Evolutionary conservation across 345 rosid genomes (phyloP), one percentile per base, ranked within the genome.

Genomic region (Diplotaxis tenuifolia): DNA sequence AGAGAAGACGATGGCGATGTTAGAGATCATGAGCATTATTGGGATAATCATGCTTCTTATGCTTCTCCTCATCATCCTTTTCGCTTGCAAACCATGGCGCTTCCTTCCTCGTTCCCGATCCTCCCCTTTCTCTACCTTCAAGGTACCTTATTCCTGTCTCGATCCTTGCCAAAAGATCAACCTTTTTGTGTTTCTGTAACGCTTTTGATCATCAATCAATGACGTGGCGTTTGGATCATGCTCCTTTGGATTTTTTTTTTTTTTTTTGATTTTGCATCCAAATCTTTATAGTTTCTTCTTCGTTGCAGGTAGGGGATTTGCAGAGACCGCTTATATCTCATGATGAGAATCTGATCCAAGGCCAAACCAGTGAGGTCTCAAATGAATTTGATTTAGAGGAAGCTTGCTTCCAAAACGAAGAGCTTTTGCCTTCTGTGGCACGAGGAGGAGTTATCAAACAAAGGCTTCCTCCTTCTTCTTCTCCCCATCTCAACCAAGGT

Each of bases 21-120:
- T 53, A 21, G 58, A 53, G 28, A 53, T 18, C 11, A 40, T 53
- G 50, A 21, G 25, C 57, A 53, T 53, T 53, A 21, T 53, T 21
- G 58, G 28, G 8, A 53, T 11, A 21, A 21, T 53, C n/a, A 53
- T 53, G 28, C n/a, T 21, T 4, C 58, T 53, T 20, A 10, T 53
- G 79, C 76, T 91, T 50, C 62, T 92, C 77, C 72, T 91, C 80
- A 57, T 87, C 83, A 28, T 90, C 86, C 69, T 92, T 75, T 25
- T 87, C 73, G 91, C 85, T 84, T 92, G 91, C 78, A 85, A 84
- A 69, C 99, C 97, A 77, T 95, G 99, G 97, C 99, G 96, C 18
- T 85, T 72, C 82, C 68, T 87, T 75, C 80, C 81, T 56, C 84
- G 76, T 72, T 84, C 38, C 76, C 85, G 78, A 56, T 70, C 71